These are phyloP conservation scores for Saccharomyces jurei DNA, from an alignment of 805 yeast species.

Conservation along the genomic window DNA sequence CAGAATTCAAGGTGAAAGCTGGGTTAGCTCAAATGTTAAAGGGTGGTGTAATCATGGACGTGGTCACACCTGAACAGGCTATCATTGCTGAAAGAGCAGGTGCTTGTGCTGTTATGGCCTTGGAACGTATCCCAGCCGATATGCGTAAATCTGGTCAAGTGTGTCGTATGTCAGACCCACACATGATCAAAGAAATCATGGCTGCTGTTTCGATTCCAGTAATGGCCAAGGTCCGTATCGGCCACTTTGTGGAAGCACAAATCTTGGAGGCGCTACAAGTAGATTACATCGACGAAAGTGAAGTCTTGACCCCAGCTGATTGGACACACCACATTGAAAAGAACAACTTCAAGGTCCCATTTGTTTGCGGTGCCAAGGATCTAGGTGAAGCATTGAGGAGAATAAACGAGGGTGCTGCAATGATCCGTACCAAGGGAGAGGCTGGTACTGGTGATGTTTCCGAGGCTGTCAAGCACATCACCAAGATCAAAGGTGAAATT, in stretches of 20 bases:
- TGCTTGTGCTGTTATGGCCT: constrained; percentile 85
- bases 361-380: constrained; percentile 78
- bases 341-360: constrained; percentile 56
- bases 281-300: constrained; percentile 79
- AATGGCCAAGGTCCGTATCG: constrained; percentile 82
- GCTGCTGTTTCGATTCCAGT: constrained; percentile 58
- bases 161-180: constrained; percentile 80
- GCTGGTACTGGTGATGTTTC: constrained; percentile 85
- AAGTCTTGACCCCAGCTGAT: constrained; percentile 79
- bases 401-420: constrained; percentile 75
- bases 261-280: constrained; percentile 61
- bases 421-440: constrained; percentile 82
- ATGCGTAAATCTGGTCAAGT: constrained; percentile 77
- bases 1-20: constrained; percentile 48
- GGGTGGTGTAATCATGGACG: constrained; percentile 70
- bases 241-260: constrained; percentile 78
- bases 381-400: constrained; percentile 78
- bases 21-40: constrained; percentile 84
- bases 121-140: constrained; percentile 79
- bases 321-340: constrained; percentile 57
- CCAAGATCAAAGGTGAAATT: constrained; percentile 51
- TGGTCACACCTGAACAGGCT: constrained; percentile 75
- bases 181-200: constrained; percentile 70
- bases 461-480: constrained; percentile 72
- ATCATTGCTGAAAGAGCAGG: constrained; percentile 74